A percentile compares a stretch with the other conserved stretches of the same genome.
Evolutionary conservation across 2,329 filamentous ascomycete species (phyloP).

Genomic region (Fusarium sp.): DNA sequence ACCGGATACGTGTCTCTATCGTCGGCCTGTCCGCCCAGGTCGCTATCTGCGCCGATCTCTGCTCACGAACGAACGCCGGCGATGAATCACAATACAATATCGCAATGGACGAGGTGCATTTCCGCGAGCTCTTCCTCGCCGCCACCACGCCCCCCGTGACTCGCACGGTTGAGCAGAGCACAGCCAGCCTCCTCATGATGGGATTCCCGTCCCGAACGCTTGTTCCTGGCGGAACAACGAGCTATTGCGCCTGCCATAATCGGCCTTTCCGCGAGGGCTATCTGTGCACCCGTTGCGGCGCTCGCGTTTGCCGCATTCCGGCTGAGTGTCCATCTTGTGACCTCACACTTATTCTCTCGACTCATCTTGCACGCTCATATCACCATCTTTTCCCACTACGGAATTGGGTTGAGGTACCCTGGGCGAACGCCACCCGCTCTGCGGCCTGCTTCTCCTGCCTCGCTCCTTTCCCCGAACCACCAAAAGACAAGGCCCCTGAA

Average conservation of each 20-base stretch:
- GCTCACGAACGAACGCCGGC: conserved; percentile 87
- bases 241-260: conserved; percentile 92
- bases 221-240: conserved; percentile 74
- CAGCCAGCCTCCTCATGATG: conserved; percentile 90
- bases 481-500: conserved; percentile 41
- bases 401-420: conserved; percentile 92
- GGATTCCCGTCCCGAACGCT: conserved; percentile 92
- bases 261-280: conserved; percentile 88
- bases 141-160: conserved; percentile 92
- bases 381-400: conserved; percentile 92
- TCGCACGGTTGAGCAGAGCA: conserved; percentile 71
- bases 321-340: conserved; percentile 93
- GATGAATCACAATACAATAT: conserved; percentile 84
- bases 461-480: conserved; percentile 74
- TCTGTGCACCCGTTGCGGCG: conserved; percentile 87
- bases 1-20: conserved; percentile 89
- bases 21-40: conserved; percentile 94
- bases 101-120: conserved; percentile 82
- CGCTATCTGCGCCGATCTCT: conserved; percentile 91
- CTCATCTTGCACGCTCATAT: conserved; percentile 92
- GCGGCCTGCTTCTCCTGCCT: conserved; percentile 85
- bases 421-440: conserved; percentile 76
- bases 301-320: conserved; percentile 91
- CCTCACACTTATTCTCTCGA: conserved; percentile 93
- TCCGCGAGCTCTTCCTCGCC: conserved; percentile 88